Conservation (phyloP, 2,329 filamentous ascomycete genomes). For the Golovinomyces cichoracearum region DNA sequence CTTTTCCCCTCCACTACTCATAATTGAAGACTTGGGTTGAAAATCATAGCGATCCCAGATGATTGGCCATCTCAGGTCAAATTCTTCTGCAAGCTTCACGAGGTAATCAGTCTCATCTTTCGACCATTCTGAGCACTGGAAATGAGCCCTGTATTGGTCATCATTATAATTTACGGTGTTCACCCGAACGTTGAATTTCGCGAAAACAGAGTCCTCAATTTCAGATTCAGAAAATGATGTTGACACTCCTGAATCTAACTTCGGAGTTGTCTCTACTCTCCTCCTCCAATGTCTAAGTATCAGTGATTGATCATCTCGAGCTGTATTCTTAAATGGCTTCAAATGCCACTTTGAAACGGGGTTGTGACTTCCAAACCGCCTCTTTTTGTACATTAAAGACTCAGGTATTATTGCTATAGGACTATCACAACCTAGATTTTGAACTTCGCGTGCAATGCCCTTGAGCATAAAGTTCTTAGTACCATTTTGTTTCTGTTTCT, state of each 20-base stretch:
- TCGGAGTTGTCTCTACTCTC: conserved; percentile 24
- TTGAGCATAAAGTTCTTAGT: conserved; percentile 35
- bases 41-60: conserved; percentile 87
- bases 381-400: conserved; percentile 32
- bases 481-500: conserved; percentile 46
- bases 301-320: conserved; percentile 39
- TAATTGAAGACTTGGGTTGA: conserved; percentile 21
- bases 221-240: conserved; percentile 11
- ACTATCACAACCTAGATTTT: conserved; percentile 38
- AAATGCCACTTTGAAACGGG: conserved; percentile 38
- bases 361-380: conserved; percentile 27
- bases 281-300: conserved; percentile 59
- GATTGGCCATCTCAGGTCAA: conserved; percentile 69
- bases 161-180: conserved; percentile 60
- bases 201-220: conserved; percentile 39
- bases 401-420: conserved; percentile 41
- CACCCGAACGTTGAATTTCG: conserved; percentile 68
- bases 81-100: conserved; percentile 46
- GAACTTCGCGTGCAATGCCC: conserved; percentile 37
- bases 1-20: conserved; percentile 21
- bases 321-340: conserved; percentile 49
- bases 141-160: conserved; percentile 54
- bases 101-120: conserved; percentile 87
- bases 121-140: conserved; percentile 58
- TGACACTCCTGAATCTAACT: conserved; percentile 16